These are phyloP conservation scores for Edaphochlamys debaryana DNA, from an alignment of 139 green algal genomes.

Conservation along the genomic window DNA sequence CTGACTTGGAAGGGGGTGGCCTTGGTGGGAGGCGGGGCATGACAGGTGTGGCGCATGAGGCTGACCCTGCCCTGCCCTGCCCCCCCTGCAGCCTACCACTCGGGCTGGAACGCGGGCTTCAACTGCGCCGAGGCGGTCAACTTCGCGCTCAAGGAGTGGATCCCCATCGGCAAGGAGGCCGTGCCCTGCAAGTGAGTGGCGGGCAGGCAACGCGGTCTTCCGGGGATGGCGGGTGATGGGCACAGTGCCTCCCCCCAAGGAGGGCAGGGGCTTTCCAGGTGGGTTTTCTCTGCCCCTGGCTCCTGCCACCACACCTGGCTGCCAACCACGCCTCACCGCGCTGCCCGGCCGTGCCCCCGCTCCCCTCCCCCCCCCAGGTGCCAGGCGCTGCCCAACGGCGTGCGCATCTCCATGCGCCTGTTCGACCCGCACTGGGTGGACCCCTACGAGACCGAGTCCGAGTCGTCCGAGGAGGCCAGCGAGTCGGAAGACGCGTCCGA, in stretches of 20 bases:
- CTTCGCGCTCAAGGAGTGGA: constrained; percentile 78
- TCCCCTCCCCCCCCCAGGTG: constrained; percentile 42
- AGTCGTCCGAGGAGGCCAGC: not conserved
- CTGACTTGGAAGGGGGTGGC: too few species aligned
- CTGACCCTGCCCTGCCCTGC: too few species aligned
- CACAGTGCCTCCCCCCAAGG: not conserved
- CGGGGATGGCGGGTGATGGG: not conserved
- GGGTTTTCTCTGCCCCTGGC: too few species aligned
- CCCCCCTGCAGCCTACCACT: constrained; percentile 68
- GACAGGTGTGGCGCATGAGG: too few species aligned
- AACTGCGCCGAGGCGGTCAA: constrained; percentile 91
- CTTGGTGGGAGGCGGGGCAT: too few species aligned
- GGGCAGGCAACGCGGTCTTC: too few species aligned
- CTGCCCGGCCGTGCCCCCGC: too few species aligned
- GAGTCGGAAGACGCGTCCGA: not conserved
- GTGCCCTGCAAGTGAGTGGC: constrained; percentile 58
- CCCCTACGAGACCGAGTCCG: constrained; percentile 31
- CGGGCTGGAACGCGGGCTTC: constrained; percentile 86
- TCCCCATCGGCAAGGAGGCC: constrained; percentile 63
- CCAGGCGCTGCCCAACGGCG: constrained; percentile 56
- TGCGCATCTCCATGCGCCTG: constrained; percentile 73
- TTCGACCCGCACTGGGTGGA: constrained; percentile 61
- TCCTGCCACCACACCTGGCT: too few species aligned
- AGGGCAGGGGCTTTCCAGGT: too few species aligned
- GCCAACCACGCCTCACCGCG: too few species aligned